phyloP scores from a whole-genome alignment of 768 basidiomycete species.

The Lyophyllum decastes region DNA sequence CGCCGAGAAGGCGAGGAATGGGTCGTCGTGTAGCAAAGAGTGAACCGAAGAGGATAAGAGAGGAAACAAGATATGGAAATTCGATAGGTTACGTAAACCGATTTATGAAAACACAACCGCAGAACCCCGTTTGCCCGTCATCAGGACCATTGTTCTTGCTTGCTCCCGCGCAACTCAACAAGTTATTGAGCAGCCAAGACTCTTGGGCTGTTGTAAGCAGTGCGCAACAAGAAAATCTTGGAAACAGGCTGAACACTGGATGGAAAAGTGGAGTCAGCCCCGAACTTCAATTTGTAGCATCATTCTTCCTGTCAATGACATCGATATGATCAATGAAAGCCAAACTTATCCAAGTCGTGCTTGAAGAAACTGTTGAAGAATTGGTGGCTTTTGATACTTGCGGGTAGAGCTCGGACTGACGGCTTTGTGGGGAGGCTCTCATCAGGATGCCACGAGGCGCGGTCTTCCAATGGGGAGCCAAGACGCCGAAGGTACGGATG shows the following conservation, averaged over 20 bases:
- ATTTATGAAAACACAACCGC: not conserved
- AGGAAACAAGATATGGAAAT: not conserved
- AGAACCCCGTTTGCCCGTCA: not conserved
- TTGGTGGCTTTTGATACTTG: too few species aligned
- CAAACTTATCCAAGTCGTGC: too few species aligned
- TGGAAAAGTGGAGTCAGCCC: not conserved
- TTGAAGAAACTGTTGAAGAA: too few species aligned
- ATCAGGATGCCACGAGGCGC: too few species aligned
- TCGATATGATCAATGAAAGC: too few species aligned
- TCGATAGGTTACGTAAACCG: conserved; percentile 6
- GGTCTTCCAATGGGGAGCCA: too few species aligned
- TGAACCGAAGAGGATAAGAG: not conserved
- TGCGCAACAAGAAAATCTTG: not conserved
- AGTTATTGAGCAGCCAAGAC: not conserved
- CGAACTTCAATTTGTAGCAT: too few species aligned
- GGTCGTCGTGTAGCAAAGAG: not conserved
- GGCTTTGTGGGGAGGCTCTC: too few species aligned
- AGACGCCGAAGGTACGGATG: too few species aligned
- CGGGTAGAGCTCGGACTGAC: too few species aligned
- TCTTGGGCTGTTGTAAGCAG: not conserved
- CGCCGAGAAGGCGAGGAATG: not conserved
- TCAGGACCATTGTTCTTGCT: not conserved
- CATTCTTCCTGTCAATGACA: too few species aligned
- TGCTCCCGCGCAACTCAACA: not conserved
- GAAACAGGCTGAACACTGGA: not conserved